Percentiles rank a stretch among this genome's conserved stretches.
Conservation (phyloP, 139 green algal genomes). For the Chlamydomonas applanata region DNA sequence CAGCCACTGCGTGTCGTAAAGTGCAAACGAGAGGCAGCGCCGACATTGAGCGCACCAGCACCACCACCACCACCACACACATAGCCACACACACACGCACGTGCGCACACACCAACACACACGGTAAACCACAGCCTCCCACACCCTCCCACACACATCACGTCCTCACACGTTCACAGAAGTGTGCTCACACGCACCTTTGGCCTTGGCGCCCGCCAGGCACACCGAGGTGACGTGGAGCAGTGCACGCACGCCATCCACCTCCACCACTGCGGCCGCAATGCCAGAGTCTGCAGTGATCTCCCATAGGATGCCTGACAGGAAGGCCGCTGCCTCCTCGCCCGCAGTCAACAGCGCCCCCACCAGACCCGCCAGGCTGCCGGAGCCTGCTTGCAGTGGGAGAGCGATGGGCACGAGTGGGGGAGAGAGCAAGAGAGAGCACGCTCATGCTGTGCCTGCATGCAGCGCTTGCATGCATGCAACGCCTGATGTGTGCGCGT, state of each 20-base stretch:
- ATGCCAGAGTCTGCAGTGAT: constrained; percentile 27
- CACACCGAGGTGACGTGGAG: constrained; percentile 33
- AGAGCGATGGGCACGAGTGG: not conserved
- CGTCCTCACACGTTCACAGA: too few relatives aligned
- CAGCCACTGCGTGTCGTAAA: too few relatives aligned
- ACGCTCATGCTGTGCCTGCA: too few relatives aligned
- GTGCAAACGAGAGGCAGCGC: too few relatives aligned
- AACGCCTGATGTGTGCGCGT: not conserved
- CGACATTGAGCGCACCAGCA: too few relatives aligned
- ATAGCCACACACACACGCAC: too few relatives aligned
- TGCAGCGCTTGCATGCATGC: too few relatives aligned
- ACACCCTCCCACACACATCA: not conserved
- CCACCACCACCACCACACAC: too few relatives aligned
- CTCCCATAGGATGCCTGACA: constrained; percentile 52
- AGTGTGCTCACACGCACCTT: not conserved
- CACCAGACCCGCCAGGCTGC: constrained; percentile 16
- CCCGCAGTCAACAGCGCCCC: constrained; percentile 13
- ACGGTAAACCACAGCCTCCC: not conserved
- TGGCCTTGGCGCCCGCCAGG: constrained; percentile 5
- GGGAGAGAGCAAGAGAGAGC: too few relatives aligned
- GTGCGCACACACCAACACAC: not conserved
- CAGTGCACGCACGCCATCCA: constrained; percentile 15
- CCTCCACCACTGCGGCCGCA: constrained; percentile 21
- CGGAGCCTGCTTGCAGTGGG: constrained; percentile 18
- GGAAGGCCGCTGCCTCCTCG: constrained; percentile 37